Conservation (phyloP, 208 protist species). For the Leishmania braziliensis region DNA sequence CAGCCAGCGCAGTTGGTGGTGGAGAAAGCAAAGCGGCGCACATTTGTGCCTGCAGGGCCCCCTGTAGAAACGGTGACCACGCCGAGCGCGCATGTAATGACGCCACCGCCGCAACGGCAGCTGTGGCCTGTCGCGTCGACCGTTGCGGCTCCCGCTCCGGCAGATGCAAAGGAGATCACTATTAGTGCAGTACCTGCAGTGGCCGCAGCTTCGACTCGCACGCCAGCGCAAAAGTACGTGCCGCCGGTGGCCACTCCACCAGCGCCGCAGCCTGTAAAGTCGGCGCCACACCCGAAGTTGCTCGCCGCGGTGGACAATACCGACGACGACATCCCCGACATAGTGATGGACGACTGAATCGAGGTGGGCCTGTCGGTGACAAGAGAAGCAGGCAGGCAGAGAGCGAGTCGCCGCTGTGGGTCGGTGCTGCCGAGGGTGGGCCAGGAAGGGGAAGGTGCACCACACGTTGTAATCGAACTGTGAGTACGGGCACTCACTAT, state of each 20-base stretch:
- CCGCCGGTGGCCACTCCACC: not conserved
- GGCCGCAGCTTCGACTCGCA: not conserved
- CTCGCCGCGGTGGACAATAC: constrained; percentile 17
- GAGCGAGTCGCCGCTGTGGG: not conserved
- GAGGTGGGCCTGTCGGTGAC: not conserved
- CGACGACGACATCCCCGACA: constrained; percentile 57
- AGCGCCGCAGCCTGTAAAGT: not conserved
- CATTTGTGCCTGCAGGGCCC: constrained; percentile 7
- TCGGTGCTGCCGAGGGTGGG: not conserved
- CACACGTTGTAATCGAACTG: not conserved
- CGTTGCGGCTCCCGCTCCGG: not conserved
- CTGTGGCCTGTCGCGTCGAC: not conserved
- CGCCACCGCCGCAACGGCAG: not conserved
- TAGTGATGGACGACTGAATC: constrained; percentile 59
- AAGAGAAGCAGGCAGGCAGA: not conserved
- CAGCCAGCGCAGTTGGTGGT: constrained; percentile 46
- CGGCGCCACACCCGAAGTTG: too few relatives aligned
- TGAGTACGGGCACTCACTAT: not conserved
- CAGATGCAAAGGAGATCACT: not conserved
- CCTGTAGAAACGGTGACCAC: not conserved
- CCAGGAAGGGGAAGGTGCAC: not conserved
- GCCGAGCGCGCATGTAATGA: not conserved
- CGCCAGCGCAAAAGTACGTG: not conserved
- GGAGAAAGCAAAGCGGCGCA: constrained; percentile 44
- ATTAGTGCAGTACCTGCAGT: not conserved